Percentiles rank a stretch among this genome's conserved stretches.
phyloP scores from a whole-genome alignment of 1,139 yeast species.

The Yamadazyma membranifaciens region DNA sequence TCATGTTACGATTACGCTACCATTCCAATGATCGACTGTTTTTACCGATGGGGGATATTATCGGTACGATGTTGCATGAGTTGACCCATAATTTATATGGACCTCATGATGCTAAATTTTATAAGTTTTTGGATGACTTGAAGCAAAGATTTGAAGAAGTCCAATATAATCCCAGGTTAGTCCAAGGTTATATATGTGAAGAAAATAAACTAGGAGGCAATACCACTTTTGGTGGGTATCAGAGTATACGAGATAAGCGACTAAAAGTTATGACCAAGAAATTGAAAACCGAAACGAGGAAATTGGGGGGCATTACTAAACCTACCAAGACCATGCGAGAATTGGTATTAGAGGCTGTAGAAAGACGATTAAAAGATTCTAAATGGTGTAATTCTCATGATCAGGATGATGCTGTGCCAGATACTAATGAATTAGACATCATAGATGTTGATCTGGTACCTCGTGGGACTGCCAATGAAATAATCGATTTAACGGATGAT shows the following conservation, averaged over 20 bases:
- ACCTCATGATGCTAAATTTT: slow-evolving; percentile 76
- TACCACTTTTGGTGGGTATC: slow-evolving; percentile 17
- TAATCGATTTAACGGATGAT: slow-evolving; percentile 1
- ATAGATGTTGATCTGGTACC: slow-evolving; percentile 1
- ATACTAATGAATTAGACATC: slow-evolving; percentile 32
- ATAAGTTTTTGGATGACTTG: slow-evolving; percentile 60
- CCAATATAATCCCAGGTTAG: slow-evolving; percentile 29
- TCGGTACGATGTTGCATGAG: slow-evolving; percentile 89
- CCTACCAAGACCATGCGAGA: slow-evolving; percentile 35
- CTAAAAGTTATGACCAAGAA: slow-evolving; percentile 37
- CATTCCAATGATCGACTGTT: slow-evolving; percentile 57
- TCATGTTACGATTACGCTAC: slow-evolving; percentile 68
- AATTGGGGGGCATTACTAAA: slow-evolving; percentile 24
- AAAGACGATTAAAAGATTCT: slow-evolving; percentile 55
- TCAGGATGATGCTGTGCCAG: slow-evolving; percentile 24
- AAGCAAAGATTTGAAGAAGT: slow-evolving; percentile 56
- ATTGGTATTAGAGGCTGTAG: slow-evolving; percentile 66
- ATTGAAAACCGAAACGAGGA: slow-evolving; percentile 38
- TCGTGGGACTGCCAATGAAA: background rate
- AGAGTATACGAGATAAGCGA: slow-evolving; percentile 36
- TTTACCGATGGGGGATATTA: slow-evolving; percentile 61
- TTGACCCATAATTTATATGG: slow-evolving; percentile 78
- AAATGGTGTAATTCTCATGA: slow-evolving; percentile 47
- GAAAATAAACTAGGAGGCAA: slow-evolving; percentile 52
- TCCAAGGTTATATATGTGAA: slow-evolving; percentile 38